A percentile compares a stretch with the other conserved stretches of the same genome.
Evolutionary conservation across 208 protist genomes (phyloP).

Genomic region (Wallacemonas sp.): DNA sequence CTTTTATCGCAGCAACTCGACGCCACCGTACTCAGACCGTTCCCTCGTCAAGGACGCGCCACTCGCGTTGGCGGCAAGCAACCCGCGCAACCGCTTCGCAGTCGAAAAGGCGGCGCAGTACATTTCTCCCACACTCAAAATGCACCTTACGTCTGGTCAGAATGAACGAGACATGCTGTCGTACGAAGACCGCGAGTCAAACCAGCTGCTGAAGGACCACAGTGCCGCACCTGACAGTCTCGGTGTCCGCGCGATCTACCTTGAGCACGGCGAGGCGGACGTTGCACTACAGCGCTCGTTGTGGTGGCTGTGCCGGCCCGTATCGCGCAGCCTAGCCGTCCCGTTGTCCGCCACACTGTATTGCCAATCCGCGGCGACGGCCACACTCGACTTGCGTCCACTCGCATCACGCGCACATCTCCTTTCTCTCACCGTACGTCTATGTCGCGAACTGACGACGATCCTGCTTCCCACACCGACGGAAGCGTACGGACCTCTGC

Average conservation of each 20-base stretch:
- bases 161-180: not conserved
- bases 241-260: not conserved
- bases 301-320: no score
- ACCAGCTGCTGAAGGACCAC: not conserved
- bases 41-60: constrained; percentile 5
- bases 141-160: not conserved
- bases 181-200: constrained; percentile 1
- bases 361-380: not conserved
- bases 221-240: not conserved
- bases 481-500: not conserved
- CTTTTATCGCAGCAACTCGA: constrained; percentile 1
- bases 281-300: no score
- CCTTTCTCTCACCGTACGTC: not conserved
- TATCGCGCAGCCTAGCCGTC: not conserved
- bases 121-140: not conserved
- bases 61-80: constrained; percentile 2
- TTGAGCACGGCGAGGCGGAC: not conserved
- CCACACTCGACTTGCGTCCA: not conserved
- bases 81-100: constrained; percentile 6
- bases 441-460: not conserved
- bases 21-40: constrained; percentile 6
- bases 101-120: not conserved
- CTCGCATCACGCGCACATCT: not conserved
- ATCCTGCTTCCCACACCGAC: not conserved
- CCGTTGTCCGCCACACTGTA: not conserved